A percentile compares a stretch with the other conserved stretches of the same genome.
Conservation (phyloP, 345 rosid genomes). For the Boechera divaricarpa region DNA sequence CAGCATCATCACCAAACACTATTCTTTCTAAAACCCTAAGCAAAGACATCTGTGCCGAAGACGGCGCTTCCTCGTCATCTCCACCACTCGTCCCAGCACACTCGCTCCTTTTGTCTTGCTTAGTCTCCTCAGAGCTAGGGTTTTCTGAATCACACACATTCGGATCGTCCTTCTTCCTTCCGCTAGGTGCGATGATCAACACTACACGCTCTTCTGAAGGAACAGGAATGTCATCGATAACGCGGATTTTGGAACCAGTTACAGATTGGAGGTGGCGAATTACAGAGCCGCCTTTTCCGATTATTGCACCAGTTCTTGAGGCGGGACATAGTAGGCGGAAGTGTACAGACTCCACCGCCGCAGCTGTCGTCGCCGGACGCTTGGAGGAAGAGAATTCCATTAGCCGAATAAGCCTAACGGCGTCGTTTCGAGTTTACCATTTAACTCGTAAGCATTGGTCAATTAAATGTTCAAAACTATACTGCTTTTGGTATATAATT, state of each 20-base stretch:
- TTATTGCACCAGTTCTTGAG: constrained; percentile 47
- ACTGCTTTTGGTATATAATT: no score
- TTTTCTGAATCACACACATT: constrained; percentile 21
- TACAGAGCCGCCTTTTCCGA: constrained; percentile 54
- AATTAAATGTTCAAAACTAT: no score
- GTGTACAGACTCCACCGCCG: constrained; percentile 40
- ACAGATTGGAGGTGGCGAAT: constrained; percentile 53
- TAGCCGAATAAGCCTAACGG: constrained; percentile 2
- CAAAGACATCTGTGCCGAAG: constrained; percentile 60
- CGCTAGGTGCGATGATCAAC: constrained; percentile 42
- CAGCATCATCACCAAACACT: constrained; percentile 57
- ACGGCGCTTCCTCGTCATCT: constrained; percentile 44
- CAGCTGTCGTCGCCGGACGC: constrained; percentile 39
- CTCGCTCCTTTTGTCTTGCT: constrained; percentile 35
- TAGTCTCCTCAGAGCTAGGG: constrained; percentile 34
- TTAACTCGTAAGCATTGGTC: not conserved
- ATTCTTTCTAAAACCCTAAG: constrained; percentile 70
- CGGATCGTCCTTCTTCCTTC: constrained; percentile 29
- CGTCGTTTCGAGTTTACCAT: constrained; percentile 17
- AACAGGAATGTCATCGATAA: constrained; percentile 52
- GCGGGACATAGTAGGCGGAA: constrained; percentile 52
- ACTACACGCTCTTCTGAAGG: constrained; percentile 54
- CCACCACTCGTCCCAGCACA: constrained; percentile 11
- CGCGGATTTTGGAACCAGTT: constrained; percentile 53
- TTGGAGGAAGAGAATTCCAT: constrained; percentile 45